Base-by-base conservation (phyloP, 2,329 filamentous ascomycete species). In the Penicillium frequentans region DNA sequence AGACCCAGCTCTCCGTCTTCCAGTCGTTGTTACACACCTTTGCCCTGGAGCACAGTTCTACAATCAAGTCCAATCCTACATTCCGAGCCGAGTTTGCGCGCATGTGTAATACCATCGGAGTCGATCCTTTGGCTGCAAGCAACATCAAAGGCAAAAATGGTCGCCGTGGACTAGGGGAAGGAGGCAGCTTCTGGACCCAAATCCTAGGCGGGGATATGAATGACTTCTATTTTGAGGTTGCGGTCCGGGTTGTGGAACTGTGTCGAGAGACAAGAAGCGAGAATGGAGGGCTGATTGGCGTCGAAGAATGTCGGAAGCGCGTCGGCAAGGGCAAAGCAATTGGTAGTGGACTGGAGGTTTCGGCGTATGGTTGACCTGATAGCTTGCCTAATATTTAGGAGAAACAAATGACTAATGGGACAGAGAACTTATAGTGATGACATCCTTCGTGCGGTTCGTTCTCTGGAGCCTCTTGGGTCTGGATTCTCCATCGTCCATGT, bases 161-260 rank as follows among this genome's bases (percentile, higher is more conserved):
- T 47, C 77, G 74, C 4, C 80, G 62, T 73, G 78, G 78, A 19
- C 54, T 69, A n/a, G 69, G 70, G 24, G 74, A 75, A 50, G 81
- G 79, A 1, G 85, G 85, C 19, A 95, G 89, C 57, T 87, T 97
- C 57, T 98, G 95, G 93, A 90, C 91, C 9, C 93, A 97, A 79
- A 85, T 98, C 61, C 83, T 98, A 21, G 95, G 95, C 29, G 86
- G 90, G 58, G 92, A 88, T 67, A 93, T 99, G 65, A 96, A 97
- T 72, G 95, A 99, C 75, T 99, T 99, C 72, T 99, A 98, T 78
- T 98, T 98, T 75, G 93, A 96, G 79, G 86, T 99, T 46, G 95
- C 92, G 1, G 93, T 98, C n/a, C 84, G 91, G 49, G 90, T 98
- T 1, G 95, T 99, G 6, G 93, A 98, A 75, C 86, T 97, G 8